These are phyloP conservation scores for Leishmania guyanensis DNA, from an alignment of 208 protist genomes.

Conservation along the genomic window DNA sequence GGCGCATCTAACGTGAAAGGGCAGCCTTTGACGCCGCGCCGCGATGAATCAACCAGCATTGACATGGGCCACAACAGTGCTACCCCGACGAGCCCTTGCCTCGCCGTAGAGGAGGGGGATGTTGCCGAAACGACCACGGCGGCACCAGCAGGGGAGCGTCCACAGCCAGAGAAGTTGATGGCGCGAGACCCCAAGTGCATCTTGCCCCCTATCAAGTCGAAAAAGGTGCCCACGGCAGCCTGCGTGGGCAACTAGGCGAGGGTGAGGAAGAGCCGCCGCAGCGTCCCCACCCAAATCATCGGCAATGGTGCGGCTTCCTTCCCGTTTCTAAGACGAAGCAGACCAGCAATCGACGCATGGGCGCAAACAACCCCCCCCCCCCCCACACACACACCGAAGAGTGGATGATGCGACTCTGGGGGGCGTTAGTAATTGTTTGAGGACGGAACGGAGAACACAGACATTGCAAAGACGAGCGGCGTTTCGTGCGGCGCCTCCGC, in stretches of 20 bases:
- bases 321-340: background rate
- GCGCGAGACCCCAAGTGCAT: slow-evolving; percentile 17
- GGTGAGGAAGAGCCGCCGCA: no score
- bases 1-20: no score
- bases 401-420: background rate
- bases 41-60: slow-evolving; percentile 6
- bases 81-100: slow-evolving; percentile 14
- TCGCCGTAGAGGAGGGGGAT: slow-evolving; percentile 10
- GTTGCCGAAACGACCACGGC: background rate
- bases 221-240: background rate
- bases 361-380: background rate
- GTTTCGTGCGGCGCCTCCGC: background rate
- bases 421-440: background rate
- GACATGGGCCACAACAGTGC: slow-evolving; percentile 13
- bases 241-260: background rate
- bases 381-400: background rate
- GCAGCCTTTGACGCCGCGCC: background rate
- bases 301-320: background rate
- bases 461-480: background rate
- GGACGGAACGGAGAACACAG: background rate
- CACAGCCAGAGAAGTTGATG: slow-evolving; percentile 17
- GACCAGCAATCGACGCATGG: background rate
- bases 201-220: slow-evolving; percentile 28
- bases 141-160: slow-evolving; percentile 8
- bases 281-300: no score